Conservation (phyloP, 1,284 basidiomycete species). For the Leccinum subspadiceum region DNA sequence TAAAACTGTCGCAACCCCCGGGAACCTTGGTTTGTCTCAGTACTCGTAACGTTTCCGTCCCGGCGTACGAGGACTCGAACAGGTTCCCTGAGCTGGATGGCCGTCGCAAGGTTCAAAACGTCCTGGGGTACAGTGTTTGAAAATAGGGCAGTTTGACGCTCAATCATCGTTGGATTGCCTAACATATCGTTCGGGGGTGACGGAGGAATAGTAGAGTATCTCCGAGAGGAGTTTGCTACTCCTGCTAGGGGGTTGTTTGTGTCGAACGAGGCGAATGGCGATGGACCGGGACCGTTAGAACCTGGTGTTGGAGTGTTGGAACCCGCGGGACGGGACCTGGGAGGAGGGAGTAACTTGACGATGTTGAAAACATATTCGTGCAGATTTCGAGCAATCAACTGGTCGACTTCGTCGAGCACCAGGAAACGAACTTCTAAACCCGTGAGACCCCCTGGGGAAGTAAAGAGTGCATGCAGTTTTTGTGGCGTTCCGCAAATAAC, state of each 20-base stretch:
- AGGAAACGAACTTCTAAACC: conserved; percentile 88
- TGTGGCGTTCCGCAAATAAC: conserved; percentile 97
- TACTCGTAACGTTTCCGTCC: conserved; percentile 83
- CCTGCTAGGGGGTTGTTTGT: conserved; percentile 41
- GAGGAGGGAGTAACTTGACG: conserved; percentile 84
- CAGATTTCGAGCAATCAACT: conserved; percentile 93
- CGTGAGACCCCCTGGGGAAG: conserved; percentile 68
- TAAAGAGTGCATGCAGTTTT: conserved; percentile 91
- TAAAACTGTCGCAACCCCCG: conserved; percentile 91
- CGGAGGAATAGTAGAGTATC: conserved; percentile 56
- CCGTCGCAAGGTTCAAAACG: conserved; percentile 85
- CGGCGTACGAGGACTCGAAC: conserved; percentile 94
- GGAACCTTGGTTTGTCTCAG: conserved; percentile 69
- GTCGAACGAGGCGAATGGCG: conserved; percentile 54
- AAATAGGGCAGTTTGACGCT: conserved; percentile 95
- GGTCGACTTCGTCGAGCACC: conserved; percentile 96
- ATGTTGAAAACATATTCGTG: conserved; percentile 94
- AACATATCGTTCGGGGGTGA: conserved; percentile 41
- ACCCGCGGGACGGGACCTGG: conserved; percentile 65
- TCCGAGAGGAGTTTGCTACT: conserved; percentile 52
- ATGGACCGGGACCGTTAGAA: conserved; percentile 36
- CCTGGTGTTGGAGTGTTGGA: conserved; percentile 40
- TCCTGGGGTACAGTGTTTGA: conserved; percentile 94
- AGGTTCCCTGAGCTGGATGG: conserved; percentile 89
- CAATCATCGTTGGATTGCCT: conserved; percentile 44